Percentiles rank a stretch among this genome's conserved stretches.
phyloP scores from a whole-genome alignment of 2,329 filamentous ascomycete species.

The Cyclaneusma minus region DNA sequence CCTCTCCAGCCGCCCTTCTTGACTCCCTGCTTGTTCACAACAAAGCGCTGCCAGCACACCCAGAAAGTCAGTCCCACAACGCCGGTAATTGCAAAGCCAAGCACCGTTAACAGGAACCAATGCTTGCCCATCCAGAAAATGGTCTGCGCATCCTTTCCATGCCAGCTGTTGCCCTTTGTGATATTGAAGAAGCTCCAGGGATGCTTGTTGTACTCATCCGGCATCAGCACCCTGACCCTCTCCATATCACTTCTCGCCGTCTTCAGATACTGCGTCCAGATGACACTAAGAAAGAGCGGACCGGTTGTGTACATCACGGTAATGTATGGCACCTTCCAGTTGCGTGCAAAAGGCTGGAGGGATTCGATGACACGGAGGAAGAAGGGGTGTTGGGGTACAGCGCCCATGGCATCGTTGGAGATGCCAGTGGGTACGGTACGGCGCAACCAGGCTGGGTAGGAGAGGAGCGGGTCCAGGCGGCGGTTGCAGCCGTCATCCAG shows the following conservation, averaged over 20 bases:
- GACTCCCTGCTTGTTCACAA: no score
- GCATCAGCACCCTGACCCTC: slow-evolving; percentile 53
- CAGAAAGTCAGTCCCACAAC: no score
- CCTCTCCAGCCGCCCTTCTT: no score
- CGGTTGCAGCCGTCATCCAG: slow-evolving; percentile 36
- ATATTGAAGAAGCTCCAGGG: slow-evolving; percentile 56
- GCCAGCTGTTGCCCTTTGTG: slow-evolving; percentile 28
- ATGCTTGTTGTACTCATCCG: slow-evolving; percentile 51
- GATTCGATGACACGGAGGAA: slow-evolving; percentile 54
- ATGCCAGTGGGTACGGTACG: slow-evolving; percentile 63
- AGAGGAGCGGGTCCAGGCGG: slow-evolving; percentile 42
- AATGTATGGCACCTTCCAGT: slow-evolving; percentile 50
- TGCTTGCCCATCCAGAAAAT: slow-evolving; percentile 33
- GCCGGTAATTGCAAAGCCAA: slow-evolving; percentile 17
- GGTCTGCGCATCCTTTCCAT: slow-evolving; percentile 27
- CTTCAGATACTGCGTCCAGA: slow-evolving; percentile 60
- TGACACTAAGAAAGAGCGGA: slow-evolving; percentile 58
- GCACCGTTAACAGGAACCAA: slow-evolving; percentile 21
- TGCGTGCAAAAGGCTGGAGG: slow-evolving; percentile 50
- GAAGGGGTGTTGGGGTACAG: slow-evolving; percentile 58
- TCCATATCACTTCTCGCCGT: slow-evolving; percentile 28
- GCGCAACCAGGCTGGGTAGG: slow-evolving; percentile 55
- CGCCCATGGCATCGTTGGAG: slow-evolving; percentile 67
- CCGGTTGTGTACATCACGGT: slow-evolving; percentile 70
- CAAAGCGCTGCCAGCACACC: no score